Evolutionary conservation across 1,284 basidiomycete genomes (phyloP).

Genomic region (Pseudozyma sp.): DNA sequence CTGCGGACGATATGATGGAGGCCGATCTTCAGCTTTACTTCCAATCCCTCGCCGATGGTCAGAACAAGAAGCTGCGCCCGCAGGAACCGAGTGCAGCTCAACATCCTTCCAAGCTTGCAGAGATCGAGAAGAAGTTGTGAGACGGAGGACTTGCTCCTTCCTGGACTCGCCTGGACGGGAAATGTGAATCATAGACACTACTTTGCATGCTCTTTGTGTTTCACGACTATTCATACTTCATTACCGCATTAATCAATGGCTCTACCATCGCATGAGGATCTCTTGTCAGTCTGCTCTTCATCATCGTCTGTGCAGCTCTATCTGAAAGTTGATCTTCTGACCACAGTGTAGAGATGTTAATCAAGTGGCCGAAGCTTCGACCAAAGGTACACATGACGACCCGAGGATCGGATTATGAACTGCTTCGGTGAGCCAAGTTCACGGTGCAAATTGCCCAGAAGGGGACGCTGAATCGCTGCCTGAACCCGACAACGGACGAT

Average conservation of each 20-base stretch:
- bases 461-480: too few species aligned
- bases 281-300: not conserved
- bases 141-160: not conserved
- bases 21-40: constrained; percentile 60
- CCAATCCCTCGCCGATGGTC: constrained; percentile 51
- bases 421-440: too few species aligned
- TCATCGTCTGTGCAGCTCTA: not conserved
- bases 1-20: constrained; percentile 45
- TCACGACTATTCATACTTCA: too few species aligned
- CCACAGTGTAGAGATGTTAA: too few species aligned
- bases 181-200: not conserved
- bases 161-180: too few species aligned
- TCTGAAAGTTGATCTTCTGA: too few species aligned
- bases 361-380: too few species aligned
- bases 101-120: constrained; percentile 60
- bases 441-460: too few species aligned
- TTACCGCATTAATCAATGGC: not conserved
- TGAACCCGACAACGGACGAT: too few species aligned
- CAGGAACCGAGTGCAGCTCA: not conserved
- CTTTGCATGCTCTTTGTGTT: not conserved
- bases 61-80: constrained; percentile 42
- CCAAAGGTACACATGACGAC: too few species aligned
- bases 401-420: too few species aligned
- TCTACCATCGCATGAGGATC: not conserved
- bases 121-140: constrained; percentile 50